phyloP scores from a whole-genome alignment of 352 stramenopile species.

The Phytophthora megakarya region DNA sequence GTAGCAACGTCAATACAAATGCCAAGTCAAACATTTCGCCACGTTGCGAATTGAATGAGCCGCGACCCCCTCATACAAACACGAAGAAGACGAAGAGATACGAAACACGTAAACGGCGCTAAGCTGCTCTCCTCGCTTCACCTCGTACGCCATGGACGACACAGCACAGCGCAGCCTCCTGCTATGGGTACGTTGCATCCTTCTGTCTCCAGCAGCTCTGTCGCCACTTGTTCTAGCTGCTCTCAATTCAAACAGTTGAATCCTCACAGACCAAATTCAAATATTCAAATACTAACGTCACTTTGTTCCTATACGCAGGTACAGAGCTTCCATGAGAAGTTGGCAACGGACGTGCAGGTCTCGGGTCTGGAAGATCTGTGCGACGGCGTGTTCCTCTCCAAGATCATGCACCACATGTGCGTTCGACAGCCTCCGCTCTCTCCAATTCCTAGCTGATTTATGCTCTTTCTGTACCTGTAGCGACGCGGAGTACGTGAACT shows the following conservation, averaged over 20 bases:
- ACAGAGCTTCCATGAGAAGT: slow-evolving; percentile 72
- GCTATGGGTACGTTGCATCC: slow-evolving; percentile 58
- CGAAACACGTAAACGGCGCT: slow-evolving; percentile 6
- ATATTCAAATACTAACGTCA: slow-evolving; percentile 11
- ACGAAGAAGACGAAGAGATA: slow-evolving; percentile 36
- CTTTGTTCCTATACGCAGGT: slow-evolving; percentile 37
- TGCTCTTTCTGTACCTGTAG: slow-evolving; percentile 34
- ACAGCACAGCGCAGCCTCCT: slow-evolving; percentile 75
- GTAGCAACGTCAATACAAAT: neutral
- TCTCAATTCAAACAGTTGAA: no score
- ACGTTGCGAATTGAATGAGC: slow-evolving; percentile 7
- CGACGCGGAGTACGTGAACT: slow-evolving; percentile 78
- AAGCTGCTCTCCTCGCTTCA: neutral
- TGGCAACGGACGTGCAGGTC: slow-evolving; percentile 51
- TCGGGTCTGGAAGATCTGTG: slow-evolving; percentile 60
- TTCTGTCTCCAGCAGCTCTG: no score
- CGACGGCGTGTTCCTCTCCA: slow-evolving; percentile 82
- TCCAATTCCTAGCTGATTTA: slow-evolving; percentile 16
- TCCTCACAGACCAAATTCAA: slow-evolving; percentile 6
- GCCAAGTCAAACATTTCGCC: neutral
- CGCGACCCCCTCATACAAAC: slow-evolving; percentile 18
- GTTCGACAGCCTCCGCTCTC: slow-evolving; percentile 16
- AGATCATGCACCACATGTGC: slow-evolving; percentile 89
- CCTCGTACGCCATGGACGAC: slow-evolving; percentile 57
- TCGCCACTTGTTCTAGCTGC: no score